Base-by-base conservation (phyloP, 169 alveolate species). In the Cryptosporidium andersoni region DNA sequence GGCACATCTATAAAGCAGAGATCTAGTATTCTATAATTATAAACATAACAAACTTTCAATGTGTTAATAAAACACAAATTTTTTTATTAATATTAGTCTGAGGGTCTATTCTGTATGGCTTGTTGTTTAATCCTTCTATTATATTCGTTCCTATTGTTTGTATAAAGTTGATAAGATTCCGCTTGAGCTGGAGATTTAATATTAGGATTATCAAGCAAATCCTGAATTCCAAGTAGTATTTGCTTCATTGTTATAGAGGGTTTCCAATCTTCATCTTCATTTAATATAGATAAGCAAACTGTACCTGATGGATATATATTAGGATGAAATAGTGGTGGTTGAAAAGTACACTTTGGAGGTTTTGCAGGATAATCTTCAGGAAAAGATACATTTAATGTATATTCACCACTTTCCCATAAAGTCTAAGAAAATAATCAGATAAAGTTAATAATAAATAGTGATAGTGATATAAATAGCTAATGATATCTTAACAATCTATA, bases 221-320 rank as follows among this genome's bases (percentile, higher is more conserved):
- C 99, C 96, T 97, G 98, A n/a, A 98, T 97, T 36, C 99, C 99
- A 37, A 97, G 91, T 14, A 98, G 94, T 67, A 98, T 96, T 89
- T 97, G 97, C 60, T 97, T 96, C 80, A 98, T 95, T 9, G 99
- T 97, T 80, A 98, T 97, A 12, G 99, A 96, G n/a, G 99, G 99
- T 90, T 96, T 97, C 99, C 99, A 98, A 80, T 97, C 99, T 94
- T 97, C 99, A 90, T 98, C 99, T 91, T 98, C 99, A 89, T 96
- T 97, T n/a, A 98, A 91, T 66, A 98, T 98, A 36, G 99, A 95
- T 51, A 97, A 94, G 66, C 99, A 97, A 34, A 97, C 99, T 11
- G 99, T 97, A 67, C 99, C 99, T 48, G 98, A 94, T 37, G 99
- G 99, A 90, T 97, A 97, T 47, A 96, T 93, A 82, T 98, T 97